Conservation (phyloP, 2,329 filamentous ascomycete species). For the Aspergillus persii region DNA sequence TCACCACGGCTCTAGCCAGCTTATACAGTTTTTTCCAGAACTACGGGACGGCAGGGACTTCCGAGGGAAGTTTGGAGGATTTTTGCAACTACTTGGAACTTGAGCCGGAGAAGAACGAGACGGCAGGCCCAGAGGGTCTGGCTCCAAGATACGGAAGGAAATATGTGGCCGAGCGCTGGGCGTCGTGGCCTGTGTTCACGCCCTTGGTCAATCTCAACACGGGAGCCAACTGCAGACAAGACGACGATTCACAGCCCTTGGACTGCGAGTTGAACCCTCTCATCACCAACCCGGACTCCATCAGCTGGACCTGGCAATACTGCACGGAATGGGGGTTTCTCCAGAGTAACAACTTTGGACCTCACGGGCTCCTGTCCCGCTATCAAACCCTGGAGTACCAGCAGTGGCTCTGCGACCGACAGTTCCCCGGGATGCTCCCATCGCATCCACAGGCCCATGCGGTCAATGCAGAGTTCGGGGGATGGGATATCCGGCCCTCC, state of each 20-base stretch:
- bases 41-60: conserved; percentile 41
- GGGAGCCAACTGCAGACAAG: conserved; percentile 41
- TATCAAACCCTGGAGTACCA: conserved; percentile 48
- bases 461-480: conserved; percentile 48
- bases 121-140: conserved; percentile 42
- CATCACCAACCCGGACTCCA: conserved; percentile 35
- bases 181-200: conserved; percentile 39
- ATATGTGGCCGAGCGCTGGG: conserved; percentile 43
- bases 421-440: conserved; percentile 50
- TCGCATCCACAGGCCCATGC: conserved; percentile 36
- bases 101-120: conserved; percentile 36
- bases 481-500: conserved; percentile 52
- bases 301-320: conserved; percentile 53
- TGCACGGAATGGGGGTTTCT: conserved; percentile 55
- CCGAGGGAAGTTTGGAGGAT: conserved; percentile 30
- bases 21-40: conserved; percentile 46
- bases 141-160: conserved; percentile 41
- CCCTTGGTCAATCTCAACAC: conserved; percentile 39
- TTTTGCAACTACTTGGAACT: conserved; percentile 51
- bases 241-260: conserved; percentile 18
- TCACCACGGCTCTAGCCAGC: conserved; percentile 44
- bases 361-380: conserved; percentile 47
- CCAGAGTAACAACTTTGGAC: conserved; percentile 49
- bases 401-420: conserved; percentile 47
- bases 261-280: conserved; percentile 40